These are phyloP conservation scores for Taphrina flavorubra DNA, from an alignment of 1,139 yeast genomes.

Conservation along the genomic window DNA sequence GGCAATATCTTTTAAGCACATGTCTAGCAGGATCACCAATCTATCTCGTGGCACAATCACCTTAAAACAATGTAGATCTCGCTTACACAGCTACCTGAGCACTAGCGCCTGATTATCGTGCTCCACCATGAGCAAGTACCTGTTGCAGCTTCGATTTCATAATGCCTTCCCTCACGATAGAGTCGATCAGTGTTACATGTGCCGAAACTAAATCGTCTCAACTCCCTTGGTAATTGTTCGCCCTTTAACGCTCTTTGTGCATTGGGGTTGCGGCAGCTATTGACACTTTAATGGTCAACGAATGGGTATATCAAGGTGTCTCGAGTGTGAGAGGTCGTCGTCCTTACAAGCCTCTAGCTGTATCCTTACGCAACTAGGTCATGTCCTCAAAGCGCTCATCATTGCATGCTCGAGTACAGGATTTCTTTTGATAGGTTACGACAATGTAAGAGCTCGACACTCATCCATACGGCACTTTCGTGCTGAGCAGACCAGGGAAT, in stretches of 20 bases:
- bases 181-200: too few relatives aligned
- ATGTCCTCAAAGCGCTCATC: constrained; percentile 9
- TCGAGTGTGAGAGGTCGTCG: neutral
- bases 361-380: constrained; percentile 1
- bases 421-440: constrained; percentile 65
- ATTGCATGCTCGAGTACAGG: constrained; percentile 34
- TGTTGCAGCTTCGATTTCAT: too few relatives aligned
- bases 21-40: neutral
- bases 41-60: neutral
- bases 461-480: too few relatives aligned
- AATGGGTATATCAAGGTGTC: neutral
- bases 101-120: too few relatives aligned
- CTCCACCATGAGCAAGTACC: neutral
- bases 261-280: too few relatives aligned
- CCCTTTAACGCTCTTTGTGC: too few relatives aligned
- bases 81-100: neutral
- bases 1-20: too few relatives aligned
- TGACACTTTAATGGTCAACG: neutral
- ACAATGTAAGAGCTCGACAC: constrained; percentile 53
- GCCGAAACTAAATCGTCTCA: too few relatives aligned
- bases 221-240: too few relatives aligned
- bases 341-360: neutral
- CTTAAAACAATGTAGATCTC: neutral
- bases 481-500: neutral
- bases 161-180: too few relatives aligned